A percentile compares a stretch with the other conserved stretches of the same genome.
These are phyloP conservation scores for Exophiala dermatitidis DNA, from an alignment of 2,329 filamentous ascomycete genomes.

Conservation along the genomic window DNA sequence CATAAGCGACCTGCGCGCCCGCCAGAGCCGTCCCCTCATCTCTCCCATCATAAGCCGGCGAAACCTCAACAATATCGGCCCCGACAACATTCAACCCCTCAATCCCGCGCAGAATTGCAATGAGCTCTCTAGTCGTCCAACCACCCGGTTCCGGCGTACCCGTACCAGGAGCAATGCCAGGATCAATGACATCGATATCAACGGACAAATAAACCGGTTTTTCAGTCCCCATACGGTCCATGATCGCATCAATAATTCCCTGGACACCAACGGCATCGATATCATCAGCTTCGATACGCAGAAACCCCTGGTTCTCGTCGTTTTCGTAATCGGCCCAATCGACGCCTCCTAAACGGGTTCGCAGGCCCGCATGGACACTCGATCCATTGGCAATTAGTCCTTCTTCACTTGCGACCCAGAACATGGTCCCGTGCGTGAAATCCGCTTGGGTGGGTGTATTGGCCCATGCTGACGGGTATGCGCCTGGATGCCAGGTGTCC, in stretches of 20 bases:
- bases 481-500: slow-evolving; percentile 73
- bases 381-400: slow-evolving; percentile 67
- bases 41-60: slow-evolving; percentile 72
- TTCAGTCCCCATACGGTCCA: slow-evolving; percentile 63
- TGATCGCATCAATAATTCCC: slow-evolving; percentile 64
- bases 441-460: slow-evolving; percentile 52
- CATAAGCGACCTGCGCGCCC: slow-evolving; percentile 75
- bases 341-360: slow-evolving; percentile 63
- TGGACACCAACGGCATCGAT: slow-evolving; percentile 72
- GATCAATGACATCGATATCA: slow-evolving; percentile 76
- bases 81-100: slow-evolving; percentile 80
- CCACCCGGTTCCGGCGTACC: slow-evolving; percentile 86
- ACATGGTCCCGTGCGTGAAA: slow-evolving; percentile 87
- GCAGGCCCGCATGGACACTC: slow-evolving; percentile 74
- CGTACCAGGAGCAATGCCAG: slow-evolving; percentile 63
- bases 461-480: slow-evolving; percentile 72
- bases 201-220: slow-evolving; percentile 74
- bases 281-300: slow-evolving; percentile 74
- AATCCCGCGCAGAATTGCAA: slow-evolving; percentile 71
- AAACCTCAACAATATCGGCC: slow-evolving; percentile 84
- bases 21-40: slow-evolving; percentile 77
- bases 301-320: slow-evolving; percentile 69
- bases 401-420: slow-evolving; percentile 78
- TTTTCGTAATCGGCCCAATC: slow-evolving; percentile 63
- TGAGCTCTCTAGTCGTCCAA: slow-evolving; percentile 84